Evolutionary conservation across 2,329 filamentous ascomycete genomes (phyloP), one percentile per base, ranked within the genome.

Genomic region (Arthrobotrys iridis): DNA sequence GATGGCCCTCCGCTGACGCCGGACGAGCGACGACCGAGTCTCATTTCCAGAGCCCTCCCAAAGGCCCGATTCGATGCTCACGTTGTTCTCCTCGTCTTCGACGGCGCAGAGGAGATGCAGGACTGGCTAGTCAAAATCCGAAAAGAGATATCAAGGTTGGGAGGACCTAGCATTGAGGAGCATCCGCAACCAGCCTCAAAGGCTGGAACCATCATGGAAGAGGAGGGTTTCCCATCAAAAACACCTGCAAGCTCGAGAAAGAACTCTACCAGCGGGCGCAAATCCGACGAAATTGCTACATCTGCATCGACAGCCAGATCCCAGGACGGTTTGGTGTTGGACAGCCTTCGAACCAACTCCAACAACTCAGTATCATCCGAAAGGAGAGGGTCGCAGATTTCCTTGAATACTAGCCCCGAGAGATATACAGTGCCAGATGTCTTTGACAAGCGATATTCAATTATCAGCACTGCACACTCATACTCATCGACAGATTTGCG

Each of bases 41-140:
- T 70, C 40, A 70, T 76, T 8, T 71, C 64, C 8, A 55, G 72
- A 40, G 30, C 57, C 13, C 22, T 58, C 3, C 63, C 71, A 24
- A 75, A 75, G 41, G 57, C 71, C 24, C 35, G 71, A 50, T 75
- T 63, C 30, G 71, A 75, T 59, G 71, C 71, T 40, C 57, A 68
- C 26, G 45, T 71, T 20, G 43, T 76, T 10, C 59, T 76, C n/a
- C 40, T 71, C 15, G 58, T 76, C 30, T 76, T 76, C 26, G 72
- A 76, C 10, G 64, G 46, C 22, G 72, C 72, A 37, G 72, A 76
- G n/a, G 72, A 76, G 8, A 76, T 76, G 72, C 72, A 76, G 43
- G 72, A 76, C 13, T 76, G 72, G 72, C 22, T 71, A 33, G 52
- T 58, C 26, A 70, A 55, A 55, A 66, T 76, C n/a, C 18, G 72